Percentiles rank a stretch among this genome's conserved stretches.
Conservation (phyloP, 108 stramenopile genomes). For the Parietichytrium sp. region DNA sequence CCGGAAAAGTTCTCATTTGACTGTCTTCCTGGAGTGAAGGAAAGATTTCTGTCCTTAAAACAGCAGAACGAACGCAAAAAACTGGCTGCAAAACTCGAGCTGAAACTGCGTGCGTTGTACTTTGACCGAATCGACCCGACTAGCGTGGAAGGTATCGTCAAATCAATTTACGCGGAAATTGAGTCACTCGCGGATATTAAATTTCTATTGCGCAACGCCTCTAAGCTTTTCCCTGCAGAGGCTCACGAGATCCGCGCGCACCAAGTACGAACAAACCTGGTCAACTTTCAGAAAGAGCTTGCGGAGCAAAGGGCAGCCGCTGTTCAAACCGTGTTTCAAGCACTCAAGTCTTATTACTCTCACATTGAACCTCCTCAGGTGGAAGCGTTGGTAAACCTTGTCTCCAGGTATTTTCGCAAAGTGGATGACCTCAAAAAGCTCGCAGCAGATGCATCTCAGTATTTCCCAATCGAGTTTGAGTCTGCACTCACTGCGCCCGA, state of each 20-base stretch:
- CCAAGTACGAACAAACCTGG: neutral
- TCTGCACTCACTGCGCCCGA: neutral
- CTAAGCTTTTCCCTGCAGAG: neutral
- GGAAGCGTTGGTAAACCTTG: neutral
- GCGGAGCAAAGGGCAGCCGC: neutral
- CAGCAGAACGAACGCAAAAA: constrained; percentile 19
- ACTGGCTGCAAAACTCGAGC: constrained; percentile 21
- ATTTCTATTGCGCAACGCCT: neutral
- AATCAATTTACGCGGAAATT: constrained; percentile 12
- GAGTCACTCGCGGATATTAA: neutral
- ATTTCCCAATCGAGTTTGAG: constrained; percentile 33
- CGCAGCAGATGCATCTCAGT: constrained; percentile 24
- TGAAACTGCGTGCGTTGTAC: neutral
- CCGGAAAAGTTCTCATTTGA: neutral
- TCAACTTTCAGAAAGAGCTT: neutral
- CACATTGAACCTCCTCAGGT: constrained; percentile 9
- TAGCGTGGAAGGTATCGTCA: neutral
- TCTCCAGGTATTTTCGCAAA: neutral
- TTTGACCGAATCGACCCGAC: constrained; percentile 31
- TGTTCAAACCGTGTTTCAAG: neutral
- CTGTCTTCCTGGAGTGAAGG: neutral
- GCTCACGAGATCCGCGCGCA: neutral
- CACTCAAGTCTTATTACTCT: neutral
- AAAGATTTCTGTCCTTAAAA: neutral
- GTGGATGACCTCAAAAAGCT: constrained; percentile 26